These are phyloP conservation scores for Balakata baccata DNA, from an alignment of 345 rosid genomes.

Conservation along the genomic window DNA sequence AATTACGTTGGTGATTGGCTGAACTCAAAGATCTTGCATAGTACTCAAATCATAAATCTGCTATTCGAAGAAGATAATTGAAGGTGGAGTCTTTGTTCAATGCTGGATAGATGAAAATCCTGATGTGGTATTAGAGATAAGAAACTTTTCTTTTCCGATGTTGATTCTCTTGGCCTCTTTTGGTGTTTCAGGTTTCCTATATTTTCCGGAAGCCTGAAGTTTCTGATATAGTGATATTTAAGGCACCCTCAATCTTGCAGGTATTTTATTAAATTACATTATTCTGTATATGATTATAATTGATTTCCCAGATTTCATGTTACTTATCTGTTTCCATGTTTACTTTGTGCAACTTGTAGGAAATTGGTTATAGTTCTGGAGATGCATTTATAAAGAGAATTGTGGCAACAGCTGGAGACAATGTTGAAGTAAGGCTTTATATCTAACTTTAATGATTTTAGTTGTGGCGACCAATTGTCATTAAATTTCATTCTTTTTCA, in stretches of 20 bases:
- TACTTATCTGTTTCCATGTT: conserved; percentile 17
- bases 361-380: conserved; percentile 53
- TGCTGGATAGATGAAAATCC: not conserved
- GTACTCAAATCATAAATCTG: not conserved
- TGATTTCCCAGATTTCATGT: not conserved
- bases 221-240: conserved; percentile 77
- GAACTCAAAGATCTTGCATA: not conserved
- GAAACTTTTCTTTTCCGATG: not conserved
- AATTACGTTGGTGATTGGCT: not conserved
- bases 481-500: not conserved
- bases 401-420: conserved; percentile 86
- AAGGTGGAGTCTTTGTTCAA: not conserved
- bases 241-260: conserved; percentile 78
- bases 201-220: conserved; percentile 79
- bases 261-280: conserved; percentile 26
- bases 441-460: conserved; percentile 21
- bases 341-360: conserved; percentile 38
- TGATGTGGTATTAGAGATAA: not conserved
- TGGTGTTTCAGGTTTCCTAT: conserved; percentile 62
- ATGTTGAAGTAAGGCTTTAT: conserved; percentile 66
- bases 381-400: conserved; percentile 87
- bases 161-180: conserved; percentile 2
- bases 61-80: not conserved
- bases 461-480: not conserved
- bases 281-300: not conserved